phyloP scores from a whole-genome alignment of 192 early-diverging fungal genomes.

The Entomortierella beljakovae region DNA sequence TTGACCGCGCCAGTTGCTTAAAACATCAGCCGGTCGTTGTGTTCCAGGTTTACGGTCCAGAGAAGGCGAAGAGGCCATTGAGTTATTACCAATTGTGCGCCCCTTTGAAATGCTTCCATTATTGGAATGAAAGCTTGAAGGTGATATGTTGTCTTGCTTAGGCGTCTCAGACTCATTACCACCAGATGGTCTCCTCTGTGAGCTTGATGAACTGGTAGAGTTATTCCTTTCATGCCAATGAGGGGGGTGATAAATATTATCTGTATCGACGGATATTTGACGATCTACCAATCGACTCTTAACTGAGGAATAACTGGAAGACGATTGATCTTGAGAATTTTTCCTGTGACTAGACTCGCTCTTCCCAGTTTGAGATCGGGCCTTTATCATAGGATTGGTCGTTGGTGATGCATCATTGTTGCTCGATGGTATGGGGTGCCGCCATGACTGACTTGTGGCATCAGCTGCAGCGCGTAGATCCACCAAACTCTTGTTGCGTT shows the following conservation, averaged over 20 bases:
- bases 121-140: slow-evolving; percentile 4
- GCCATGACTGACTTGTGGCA: slow-evolving; percentile 38
- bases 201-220: slow-evolving; percentile 5
- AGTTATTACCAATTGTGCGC: slow-evolving; percentile 2
- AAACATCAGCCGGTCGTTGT: slow-evolving; percentile 5
- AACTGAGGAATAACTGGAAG: neutral
- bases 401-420: neutral
- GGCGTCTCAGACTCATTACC: slow-evolving; percentile 33
- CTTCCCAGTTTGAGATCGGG: slow-evolving; percentile 6
- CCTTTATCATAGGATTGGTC: neutral
- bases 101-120: slow-evolving; percentile 20
- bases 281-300: slow-evolving; percentile 11
- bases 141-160: slow-evolving; percentile 7
- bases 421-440: slow-evolving; percentile 1
- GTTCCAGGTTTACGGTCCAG: slow-evolving; percentile 18
- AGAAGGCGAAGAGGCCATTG: neutral
- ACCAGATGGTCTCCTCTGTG: slow-evolving; percentile 12
- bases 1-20: slow-evolving; percentile 18
- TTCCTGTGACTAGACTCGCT: slow-evolving; percentile 1
- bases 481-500: slow-evolving; percentile 49
- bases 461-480: slow-evolving; percentile 31
- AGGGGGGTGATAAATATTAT: slow-evolving; percentile 47
- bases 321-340: slow-evolving; percentile 6
- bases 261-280: slow-evolving; percentile 1
- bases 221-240: slow-evolving; percentile 48